Evolutionary conservation across 192 early-diverging fungal species (phyloP), one percentile per base, ranked within the genome.

Genomic region (Diversispora epigaea): DNA sequence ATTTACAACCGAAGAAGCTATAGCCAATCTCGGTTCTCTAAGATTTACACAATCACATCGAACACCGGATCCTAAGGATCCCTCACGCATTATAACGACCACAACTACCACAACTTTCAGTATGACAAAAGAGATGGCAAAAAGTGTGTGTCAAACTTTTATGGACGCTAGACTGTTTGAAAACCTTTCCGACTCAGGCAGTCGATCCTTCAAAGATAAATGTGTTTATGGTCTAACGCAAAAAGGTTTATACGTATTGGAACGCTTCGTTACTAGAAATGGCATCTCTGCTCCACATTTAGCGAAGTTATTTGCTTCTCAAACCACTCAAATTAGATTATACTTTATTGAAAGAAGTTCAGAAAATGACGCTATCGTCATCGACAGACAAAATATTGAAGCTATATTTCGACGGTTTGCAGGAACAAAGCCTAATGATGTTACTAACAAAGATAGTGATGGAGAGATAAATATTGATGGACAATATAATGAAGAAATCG

Each of bases 101-200:
- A 85, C 86, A 0, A 83, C 82, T 9, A 89, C 86, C 4, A 89
- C 87, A 3, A 86, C 86, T 10, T 87, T 89, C 61, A 86, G 82
- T 11, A 84, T 89, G 78, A 79, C 83, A 12, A 54, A 78, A 39
- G 86, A 87, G 43, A 86, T 89, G 86, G 85, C 86, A 47, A 86
- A 84, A 60, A 83, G 77, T 52, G 66, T 89, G 0, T 83, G 82
- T 55, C 81, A 85, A 56, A 79, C 84, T n/a, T 87, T 89, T 46
- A 77, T 89, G 73, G 81, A 84, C 19, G 83, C 87, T 8, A 78
- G 82, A 14, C 71, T 86, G 12, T 78, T 84, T 52, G 83, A 82
- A 54, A 81, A 79, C 21, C 78, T 81, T 4, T 45, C 76, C 0
- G 87, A 89, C 52, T 76, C 84, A 9, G 62, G 49, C 19, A 86